These are phyloP conservation scores for Tetradesmus obliquus DNA, from an alignment of 139 green algal species.

Conservation along the genomic window DNA sequence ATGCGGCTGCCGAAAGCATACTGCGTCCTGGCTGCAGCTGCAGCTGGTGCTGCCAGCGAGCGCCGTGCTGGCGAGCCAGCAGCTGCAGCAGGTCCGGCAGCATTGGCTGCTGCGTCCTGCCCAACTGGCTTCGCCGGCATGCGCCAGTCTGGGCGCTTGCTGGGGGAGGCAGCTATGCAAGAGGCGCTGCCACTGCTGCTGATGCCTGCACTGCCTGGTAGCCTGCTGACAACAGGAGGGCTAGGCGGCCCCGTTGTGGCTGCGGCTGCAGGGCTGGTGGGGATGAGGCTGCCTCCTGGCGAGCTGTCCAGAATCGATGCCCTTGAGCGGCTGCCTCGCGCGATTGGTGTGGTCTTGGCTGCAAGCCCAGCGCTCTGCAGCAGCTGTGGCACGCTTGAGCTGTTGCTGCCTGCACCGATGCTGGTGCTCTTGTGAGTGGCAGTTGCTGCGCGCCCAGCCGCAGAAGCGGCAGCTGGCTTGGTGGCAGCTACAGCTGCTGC, in stretches of 20 bases:
- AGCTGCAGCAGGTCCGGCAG: background rate
- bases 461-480: background rate
- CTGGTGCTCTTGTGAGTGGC: background rate
- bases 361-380: background rate
- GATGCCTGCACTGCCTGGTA: background rate
- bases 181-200: background rate
- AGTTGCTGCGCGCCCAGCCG: background rate
- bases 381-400: background rate
- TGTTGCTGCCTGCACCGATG: background rate
- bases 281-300: conserved; percentile 12
- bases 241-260: background rate
- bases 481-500: background rate
- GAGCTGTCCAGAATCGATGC: conserved; percentile 35
- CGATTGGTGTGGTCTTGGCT: background rate
- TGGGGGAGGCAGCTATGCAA: background rate
- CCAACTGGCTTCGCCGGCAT: background rate
- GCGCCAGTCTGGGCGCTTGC: background rate
- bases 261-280: background rate
- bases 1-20: conserved; percentile 39
- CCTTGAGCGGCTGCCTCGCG: background rate
- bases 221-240: background rate
- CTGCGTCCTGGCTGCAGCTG: background rate
- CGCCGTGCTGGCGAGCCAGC: background rate
- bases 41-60: conserved; percentile 2
- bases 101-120: background rate